These are phyloP conservation scores for Phytopythium montanum DNA, from an alignment of 352 stramenopile species.

Conservation along the genomic window DNA sequence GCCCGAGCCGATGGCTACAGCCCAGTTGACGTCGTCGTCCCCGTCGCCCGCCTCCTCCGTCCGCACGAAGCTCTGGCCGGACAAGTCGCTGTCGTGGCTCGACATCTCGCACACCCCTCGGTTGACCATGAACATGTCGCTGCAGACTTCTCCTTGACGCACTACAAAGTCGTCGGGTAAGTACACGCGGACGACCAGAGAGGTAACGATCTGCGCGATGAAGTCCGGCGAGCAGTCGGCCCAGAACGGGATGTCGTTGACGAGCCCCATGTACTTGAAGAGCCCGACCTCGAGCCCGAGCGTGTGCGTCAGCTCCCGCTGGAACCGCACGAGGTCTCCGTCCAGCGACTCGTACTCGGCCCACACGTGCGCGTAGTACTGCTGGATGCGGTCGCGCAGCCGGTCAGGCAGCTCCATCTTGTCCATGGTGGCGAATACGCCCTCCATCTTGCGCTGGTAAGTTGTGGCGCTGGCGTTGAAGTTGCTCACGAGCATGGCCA, in stretches of 20 bases:
- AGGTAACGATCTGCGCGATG: conserved; percentile 30
- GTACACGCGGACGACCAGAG: conserved; percentile 30
- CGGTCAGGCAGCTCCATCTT: conserved; percentile 37
- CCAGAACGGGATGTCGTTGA: conserved; percentile 27
- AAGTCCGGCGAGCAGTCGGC: conserved; percentile 37
- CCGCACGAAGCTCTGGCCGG: too few relatives aligned
- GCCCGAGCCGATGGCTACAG: too few relatives aligned
- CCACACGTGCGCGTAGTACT: conserved; percentile 72
- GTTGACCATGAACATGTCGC: conserved; percentile 47
- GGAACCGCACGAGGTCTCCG: conserved; percentile 41
- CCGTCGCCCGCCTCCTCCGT: too few relatives aligned
- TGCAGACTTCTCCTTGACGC: conserved; percentile 22
- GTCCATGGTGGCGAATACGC: conserved; percentile 46
- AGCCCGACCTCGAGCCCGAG: too few relatives aligned
- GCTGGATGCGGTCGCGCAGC: conserved; percentile 52
- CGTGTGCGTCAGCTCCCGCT: too few relatives aligned
- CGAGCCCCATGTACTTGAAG: neutral
- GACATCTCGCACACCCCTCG: neutral
- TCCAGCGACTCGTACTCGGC: conserved; percentile 63
- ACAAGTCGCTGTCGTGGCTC: too few relatives aligned
- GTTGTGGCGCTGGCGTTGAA: conserved; percentile 46
- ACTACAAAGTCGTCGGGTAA: conserved; percentile 51
- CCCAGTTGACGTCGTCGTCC: too few relatives aligned
- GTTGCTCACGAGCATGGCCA: conserved; percentile 54
- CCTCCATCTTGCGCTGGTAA: conserved; percentile 69